These are phyloP conservation scores for Saposhnikovia divaricata DNA, from an alignment of 129 eudicot species.

Conservation along the genomic window DNA sequence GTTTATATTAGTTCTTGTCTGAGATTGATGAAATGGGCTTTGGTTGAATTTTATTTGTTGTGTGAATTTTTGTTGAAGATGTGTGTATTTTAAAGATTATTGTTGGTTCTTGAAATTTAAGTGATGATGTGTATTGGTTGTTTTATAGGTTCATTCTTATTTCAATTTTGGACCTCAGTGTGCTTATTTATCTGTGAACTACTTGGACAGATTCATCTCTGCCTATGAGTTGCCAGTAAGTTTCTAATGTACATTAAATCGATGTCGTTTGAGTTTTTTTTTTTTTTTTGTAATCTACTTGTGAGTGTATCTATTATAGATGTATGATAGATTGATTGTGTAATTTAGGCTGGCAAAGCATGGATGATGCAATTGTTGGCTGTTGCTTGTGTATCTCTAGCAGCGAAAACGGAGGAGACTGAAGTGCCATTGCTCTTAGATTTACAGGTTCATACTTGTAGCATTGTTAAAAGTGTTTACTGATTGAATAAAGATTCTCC, in stretches of 20 bases:
- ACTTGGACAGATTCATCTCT: constrained; percentile 64
- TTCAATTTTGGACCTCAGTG: constrained; percentile 61
- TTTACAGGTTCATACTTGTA: constrained; percentile 46
- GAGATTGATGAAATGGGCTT: background rate
- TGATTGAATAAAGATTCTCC: background rate
- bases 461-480: background rate
- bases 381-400: constrained; percentile 56
- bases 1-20: background rate
- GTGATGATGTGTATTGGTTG: constrained; percentile 5
- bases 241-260: background rate
- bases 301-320: background rate
- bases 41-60: background rate
- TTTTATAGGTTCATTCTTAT: constrained; percentile 49
- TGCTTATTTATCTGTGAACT: constrained; percentile 43
- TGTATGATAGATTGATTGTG: background rate
- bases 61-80: background rate
- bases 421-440: constrained; percentile 54
- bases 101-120: background rate
- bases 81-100: background rate
- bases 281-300: background rate
- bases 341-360: constrained; percentile 39
- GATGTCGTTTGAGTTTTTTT: background rate
- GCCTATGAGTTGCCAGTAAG: constrained; percentile 63
- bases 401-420: constrained; percentile 73
- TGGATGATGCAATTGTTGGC: constrained; percentile 79